Percentiles rank a stretch among this genome's conserved stretches.
These are phyloP conservation scores for Fusarium stilboides DNA, from an alignment of 2,329 filamentous ascomycete species.

Conservation along the genomic window DNA sequence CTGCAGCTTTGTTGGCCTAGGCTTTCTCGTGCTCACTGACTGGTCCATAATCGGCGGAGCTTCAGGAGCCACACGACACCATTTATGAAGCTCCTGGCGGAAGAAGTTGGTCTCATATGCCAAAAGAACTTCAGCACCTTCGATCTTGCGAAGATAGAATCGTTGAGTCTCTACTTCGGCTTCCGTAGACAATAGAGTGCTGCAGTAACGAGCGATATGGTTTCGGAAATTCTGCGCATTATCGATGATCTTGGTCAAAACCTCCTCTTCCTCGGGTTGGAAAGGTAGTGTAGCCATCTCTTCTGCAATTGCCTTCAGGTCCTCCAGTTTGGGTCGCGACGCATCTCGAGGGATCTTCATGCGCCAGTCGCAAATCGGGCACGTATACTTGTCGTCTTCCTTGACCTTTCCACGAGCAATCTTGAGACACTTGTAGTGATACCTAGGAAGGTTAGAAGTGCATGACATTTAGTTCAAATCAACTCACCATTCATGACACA, in stretches of 20 bases:
- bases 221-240: conserved; percentile 88
- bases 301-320: conserved; percentile 85
- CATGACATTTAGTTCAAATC: neutral
- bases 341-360: conserved; percentile 98
- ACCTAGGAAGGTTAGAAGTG: conserved; percentile 68
- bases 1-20: conserved; percentile 95
- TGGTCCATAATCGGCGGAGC: conserved; percentile 88
- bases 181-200: conserved; percentile 83
- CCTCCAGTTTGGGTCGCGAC: conserved; percentile 93
- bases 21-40: conserved; percentile 94
- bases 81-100: conserved; percentile 94
- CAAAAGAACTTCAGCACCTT: conserved; percentile 94
- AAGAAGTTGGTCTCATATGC: conserved; percentile 98
- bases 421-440: conserved; percentile 98
- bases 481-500: conserved; percentile 95
- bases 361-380: conserved; percentile 97
- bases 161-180: conserved; percentile 91
- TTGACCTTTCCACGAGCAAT: conserved; percentile 98
- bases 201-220: conserved; percentile 85
- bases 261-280: conserved; percentile 94
- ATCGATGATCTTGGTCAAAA: conserved; percentile 87
- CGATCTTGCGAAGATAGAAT: conserved; percentile 97
- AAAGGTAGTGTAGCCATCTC: conserved; percentile 88
- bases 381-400: conserved; percentile 98
- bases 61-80: conserved; percentile 89